These are phyloP conservation scores for Grigorovia transvaalensis DNA, from an alignment of 805 yeast genomes.

Conservation along the genomic window DNA sequence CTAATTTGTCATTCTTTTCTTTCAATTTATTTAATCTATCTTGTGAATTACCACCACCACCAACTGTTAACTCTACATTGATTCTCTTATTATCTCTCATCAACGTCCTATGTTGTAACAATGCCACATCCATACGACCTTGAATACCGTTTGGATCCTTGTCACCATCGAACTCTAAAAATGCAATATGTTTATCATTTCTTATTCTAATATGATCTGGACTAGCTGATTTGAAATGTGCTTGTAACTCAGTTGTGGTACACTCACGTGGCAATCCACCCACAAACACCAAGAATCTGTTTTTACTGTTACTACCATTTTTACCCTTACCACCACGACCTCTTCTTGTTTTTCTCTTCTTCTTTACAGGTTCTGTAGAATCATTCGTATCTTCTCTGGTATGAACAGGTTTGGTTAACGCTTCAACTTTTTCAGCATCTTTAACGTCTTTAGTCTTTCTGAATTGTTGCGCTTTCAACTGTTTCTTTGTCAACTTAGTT, in stretches of 20 bases:
- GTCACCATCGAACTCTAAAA: slow-evolving; percentile 63
- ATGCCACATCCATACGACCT: slow-evolving; percentile 72
- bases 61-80: slow-evolving; percentile 93
- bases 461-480: slow-evolving; percentile 27
- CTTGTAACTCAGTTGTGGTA: slow-evolving; percentile 47
- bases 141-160: slow-evolving; percentile 45
- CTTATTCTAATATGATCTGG: slow-evolving; percentile 76
- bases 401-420: slow-evolving; percentile 20
- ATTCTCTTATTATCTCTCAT: slow-evolving; percentile 59
- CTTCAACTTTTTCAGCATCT: slow-evolving; percentile 16
- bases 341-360: slow-evolving; percentile 45
- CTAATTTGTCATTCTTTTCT: slow-evolving; percentile 66
- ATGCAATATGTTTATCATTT: slow-evolving; percentile 82
- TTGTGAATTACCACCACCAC: slow-evolving; percentile 91
- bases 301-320: slow-evolving; percentile 35
- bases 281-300: slow-evolving; percentile 71
- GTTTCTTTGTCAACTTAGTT: slow-evolving; percentile 29
- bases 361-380: slow-evolving; percentile 32
- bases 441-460: slow-evolving; percentile 25
- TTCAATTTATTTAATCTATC: slow-evolving; percentile 58
- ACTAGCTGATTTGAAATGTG: slow-evolving; percentile 61
- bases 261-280: slow-evolving; percentile 80
- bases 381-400: slow-evolving; percentile 11
- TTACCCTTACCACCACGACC: slow-evolving; percentile 68
- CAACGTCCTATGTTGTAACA: slow-evolving; percentile 69